These are phyloP conservation scores for Beauveria australis DNA, from an alignment of 2,329 filamentous ascomycete species.

Conservation along the genomic window DNA sequence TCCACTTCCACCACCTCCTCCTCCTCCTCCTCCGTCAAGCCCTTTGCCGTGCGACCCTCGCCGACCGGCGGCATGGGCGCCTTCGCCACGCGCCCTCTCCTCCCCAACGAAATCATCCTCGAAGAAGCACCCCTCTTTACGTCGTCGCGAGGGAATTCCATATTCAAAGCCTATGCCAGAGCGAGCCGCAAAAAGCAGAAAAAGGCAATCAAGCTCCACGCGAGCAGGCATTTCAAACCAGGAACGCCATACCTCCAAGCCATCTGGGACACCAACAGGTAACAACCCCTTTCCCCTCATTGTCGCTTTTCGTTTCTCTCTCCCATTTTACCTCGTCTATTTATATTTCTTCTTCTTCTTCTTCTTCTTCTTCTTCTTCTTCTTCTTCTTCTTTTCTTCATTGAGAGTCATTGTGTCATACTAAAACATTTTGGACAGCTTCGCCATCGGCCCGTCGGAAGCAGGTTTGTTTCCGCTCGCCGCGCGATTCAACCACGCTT, in stretches of 20 bases:
- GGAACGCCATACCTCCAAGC: conserved; percentile 24
- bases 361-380: too few relatives aligned
- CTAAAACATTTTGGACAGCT: conserved; percentile 15
- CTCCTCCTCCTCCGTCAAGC: neutral
- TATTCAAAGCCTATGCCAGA: conserved; percentile 26
- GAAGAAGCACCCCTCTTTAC: conserved; percentile 35
- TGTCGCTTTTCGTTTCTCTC: too few relatives aligned
- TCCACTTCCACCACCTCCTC: too few relatives aligned
- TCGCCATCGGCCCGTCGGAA: conserved; percentile 17
- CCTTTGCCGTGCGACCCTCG: conserved; percentile 35
- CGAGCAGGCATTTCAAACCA: conserved; percentile 21
- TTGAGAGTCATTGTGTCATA: too few relatives aligned
- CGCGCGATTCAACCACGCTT: conserved; percentile 53
- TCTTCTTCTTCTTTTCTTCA: too few relatives aligned
- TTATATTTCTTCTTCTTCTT: neutral
- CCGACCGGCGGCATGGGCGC: conserved; percentile 36
- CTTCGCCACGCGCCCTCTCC: conserved; percentile 35
- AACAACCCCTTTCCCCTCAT: too few relatives aligned
- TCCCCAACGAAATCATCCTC: conserved; percentile 32
- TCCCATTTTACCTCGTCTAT: too few relatives aligned
- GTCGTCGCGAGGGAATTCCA: conserved; percentile 14
- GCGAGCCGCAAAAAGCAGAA: conserved; percentile 24
- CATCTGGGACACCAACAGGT: conserved; percentile 41
- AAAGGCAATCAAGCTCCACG: conserved; percentile 31
- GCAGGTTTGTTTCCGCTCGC: conserved; percentile 41